A percentile compares a stretch with the other conserved stretches of the same genome.
Evolutionary conservation across 78 protist genomes (phyloP).

Genomic region (Chrysochromulina parva): DNA sequence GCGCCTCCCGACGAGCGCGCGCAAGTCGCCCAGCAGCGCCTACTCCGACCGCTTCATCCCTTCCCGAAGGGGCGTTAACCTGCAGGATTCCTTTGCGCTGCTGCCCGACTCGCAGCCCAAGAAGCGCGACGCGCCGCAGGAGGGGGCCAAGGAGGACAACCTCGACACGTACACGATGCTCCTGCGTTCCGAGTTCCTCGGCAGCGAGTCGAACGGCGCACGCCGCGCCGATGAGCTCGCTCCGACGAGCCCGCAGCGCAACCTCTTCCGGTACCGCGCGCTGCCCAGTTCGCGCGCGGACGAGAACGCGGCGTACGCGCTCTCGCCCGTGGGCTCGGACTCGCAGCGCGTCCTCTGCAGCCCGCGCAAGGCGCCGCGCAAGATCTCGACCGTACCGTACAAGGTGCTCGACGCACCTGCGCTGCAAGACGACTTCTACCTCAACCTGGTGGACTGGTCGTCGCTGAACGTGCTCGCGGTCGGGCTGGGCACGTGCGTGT

Average conservation of each 20-base stretch:
- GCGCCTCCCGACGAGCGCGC: no score
- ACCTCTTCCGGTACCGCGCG: not conserved
- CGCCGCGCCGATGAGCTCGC: not conserved
- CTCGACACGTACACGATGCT: not conserved
- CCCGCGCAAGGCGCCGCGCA: constrained; percentile 23
- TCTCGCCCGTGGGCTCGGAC: not conserved
- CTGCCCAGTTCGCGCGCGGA: not conserved
- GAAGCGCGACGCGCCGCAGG: not conserved
- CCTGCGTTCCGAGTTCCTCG: not conserved
- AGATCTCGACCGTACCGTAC: constrained; percentile 39
- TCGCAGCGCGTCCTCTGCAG: constrained; percentile 31
- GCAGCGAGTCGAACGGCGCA: not conserved
- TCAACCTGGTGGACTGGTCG: constrained; percentile 59
- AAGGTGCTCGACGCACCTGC: constrained; percentile 64
- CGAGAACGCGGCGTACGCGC: not conserved
- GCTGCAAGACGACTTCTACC: constrained; percentile 53
- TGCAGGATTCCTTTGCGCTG: not conserved
- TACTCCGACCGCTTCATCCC: constrained; percentile 18
- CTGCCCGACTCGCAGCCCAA: not conserved
- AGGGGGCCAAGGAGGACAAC: not conserved
- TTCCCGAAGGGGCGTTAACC: not conserved
- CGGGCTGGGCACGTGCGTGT: constrained; percentile 51
- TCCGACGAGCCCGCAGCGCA: not conserved
- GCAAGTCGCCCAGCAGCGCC: not conserved
- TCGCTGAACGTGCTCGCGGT: constrained; percentile 59